Evolutionary conservation across 805 yeast species (phyloP).

Genomic region (Jamesozyma spencerorum): DNA sequence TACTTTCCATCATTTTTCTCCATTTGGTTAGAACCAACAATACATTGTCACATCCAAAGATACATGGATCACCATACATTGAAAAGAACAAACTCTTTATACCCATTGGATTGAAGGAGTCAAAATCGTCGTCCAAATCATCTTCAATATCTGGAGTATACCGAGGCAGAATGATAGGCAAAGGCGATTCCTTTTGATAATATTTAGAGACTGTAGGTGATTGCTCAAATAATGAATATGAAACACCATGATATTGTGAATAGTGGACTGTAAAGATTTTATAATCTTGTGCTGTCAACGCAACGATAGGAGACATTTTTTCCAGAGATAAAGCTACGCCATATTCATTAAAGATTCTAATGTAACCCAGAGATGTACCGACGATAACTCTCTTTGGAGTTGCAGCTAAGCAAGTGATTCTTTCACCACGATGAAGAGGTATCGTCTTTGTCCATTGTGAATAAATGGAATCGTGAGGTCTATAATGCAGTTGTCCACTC

Average conservation of each 20-base stretch:
- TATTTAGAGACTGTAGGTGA: conserved; percentile 24
- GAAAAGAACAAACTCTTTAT: conserved; percentile 71
- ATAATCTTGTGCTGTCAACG: conserved; percentile 54
- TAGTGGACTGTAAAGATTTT: conserved; percentile 45
- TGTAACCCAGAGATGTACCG: conserved; percentile 68
- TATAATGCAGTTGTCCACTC: conserved; percentile 45
- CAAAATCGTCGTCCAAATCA: conserved; percentile 29
- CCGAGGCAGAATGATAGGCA: conserved; percentile 33
- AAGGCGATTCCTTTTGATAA: conserved; percentile 36
- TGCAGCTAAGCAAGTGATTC: conserved; percentile 60
- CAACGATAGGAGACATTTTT: conserved; percentile 62
- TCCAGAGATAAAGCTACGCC: conserved; percentile 69
- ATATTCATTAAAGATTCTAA: conserved; percentile 57
- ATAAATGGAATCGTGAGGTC: conserved; percentile 56
- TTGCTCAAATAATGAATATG: conserved; percentile 25
- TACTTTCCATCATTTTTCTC: conserved; percentile 66
- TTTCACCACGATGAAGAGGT: conserved; percentile 44
- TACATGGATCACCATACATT: conserved; percentile 81
- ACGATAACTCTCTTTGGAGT: conserved; percentile 52
- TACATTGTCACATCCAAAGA: conserved; percentile 71
- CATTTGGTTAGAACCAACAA: conserved; percentile 65
- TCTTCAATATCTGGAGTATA: conserved; percentile 9
- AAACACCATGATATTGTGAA: conserved; percentile 21
- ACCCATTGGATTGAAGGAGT: conserved; percentile 28
- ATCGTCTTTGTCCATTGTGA: conserved; percentile 66